These are phyloP conservation scores for Ziziphus jujuba DNA, from an alignment of 306 rosid species.

Conservation along the genomic window DNA sequence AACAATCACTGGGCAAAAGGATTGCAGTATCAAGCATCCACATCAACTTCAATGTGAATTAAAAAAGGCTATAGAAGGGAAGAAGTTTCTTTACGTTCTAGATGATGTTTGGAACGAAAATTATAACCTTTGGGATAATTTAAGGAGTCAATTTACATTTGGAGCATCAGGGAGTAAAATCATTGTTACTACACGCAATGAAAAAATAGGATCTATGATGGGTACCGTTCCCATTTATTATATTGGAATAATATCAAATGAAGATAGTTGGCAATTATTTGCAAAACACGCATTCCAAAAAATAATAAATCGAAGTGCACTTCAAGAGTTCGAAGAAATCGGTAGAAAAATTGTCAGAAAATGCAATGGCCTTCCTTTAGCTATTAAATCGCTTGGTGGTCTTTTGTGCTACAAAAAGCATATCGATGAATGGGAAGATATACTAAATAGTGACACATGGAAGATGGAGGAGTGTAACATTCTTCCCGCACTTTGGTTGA, in stretches of 20 bases:
- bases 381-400: slow-evolving; percentile 10
- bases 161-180: slow-evolving; percentile 10
- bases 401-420: neutral
- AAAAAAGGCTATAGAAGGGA: slow-evolving; percentile 1
- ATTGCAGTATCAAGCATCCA: neutral
- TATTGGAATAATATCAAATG: neutral
- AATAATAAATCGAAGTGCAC: neutral
- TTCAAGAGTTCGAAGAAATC: neutral
- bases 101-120: slow-evolving; percentile 28
- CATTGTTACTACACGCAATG: slow-evolving; percentile 20
- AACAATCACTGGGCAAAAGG: neutral
- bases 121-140: neutral
- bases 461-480: neutral
- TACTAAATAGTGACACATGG: neutral
- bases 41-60: neutral
- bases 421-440: neutral
- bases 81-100: slow-evolving; percentile 18
- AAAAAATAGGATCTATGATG: too few relatives aligned
- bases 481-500: slow-evolving; percentile 12
- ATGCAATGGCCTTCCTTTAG: slow-evolving; percentile 24
- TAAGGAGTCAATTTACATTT: neutral
- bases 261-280: slow-evolving; percentile 18
- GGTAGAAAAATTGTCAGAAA: slow-evolving; percentile 22
- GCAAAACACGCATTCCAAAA: slow-evolving; percentile 8
- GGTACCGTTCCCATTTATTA: neutral